Base-by-base conservation (phyloP, 1,139 yeast species). In the Suhomyces bokatorum region DNA sequence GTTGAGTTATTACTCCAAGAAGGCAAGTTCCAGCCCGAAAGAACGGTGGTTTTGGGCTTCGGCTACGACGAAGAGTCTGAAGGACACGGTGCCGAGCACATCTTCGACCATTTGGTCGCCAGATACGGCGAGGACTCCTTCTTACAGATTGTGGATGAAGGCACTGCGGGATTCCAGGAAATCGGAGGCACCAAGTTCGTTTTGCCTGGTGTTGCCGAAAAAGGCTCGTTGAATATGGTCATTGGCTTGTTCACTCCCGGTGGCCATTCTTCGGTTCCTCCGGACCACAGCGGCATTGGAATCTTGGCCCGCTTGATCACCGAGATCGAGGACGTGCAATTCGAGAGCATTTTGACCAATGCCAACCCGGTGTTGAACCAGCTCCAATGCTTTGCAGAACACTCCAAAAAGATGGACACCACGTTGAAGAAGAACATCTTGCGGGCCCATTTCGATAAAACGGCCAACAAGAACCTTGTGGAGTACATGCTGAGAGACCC, bases 151-250 rank as follows among this genome's bases (percentile, higher is more conserved):
- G 62, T 75, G 40, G 81, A 76, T 54, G 81, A 76, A 59, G 81
- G 81, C 20, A 65, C 64, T 32, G 52, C 51, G 6, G 69, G 73
- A 0, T 58, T 56, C 37, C 49, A 62, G 2, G 71, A 65, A 9
- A 55, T 66, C 10, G 74, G 71, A 46, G 81, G 80, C 6, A 56
- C 67, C 41, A 72, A 70, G 55, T 66, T 80, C 51, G 85, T 85
- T 5, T 57, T 77, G 32, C 85, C 88, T 2, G 76, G 75, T 3
- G 72, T 78, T 6, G 77, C 73, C 6, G 81, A 76, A 53, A 76
- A 76, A 56, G 81, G 81, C 0, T 63, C 69, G 46, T 43, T 73
- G 24, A 71, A 75, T 50, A 57, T 75, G 0, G 49, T 59, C 7
- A 63, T 76, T 37, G 70, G 66, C 10, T 55, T 76, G 39, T 63